Evolutionary conservation across 2,329 filamentous ascomycete genomes (phyloP).

Genomic region (Monosporascus sp.): DNA sequence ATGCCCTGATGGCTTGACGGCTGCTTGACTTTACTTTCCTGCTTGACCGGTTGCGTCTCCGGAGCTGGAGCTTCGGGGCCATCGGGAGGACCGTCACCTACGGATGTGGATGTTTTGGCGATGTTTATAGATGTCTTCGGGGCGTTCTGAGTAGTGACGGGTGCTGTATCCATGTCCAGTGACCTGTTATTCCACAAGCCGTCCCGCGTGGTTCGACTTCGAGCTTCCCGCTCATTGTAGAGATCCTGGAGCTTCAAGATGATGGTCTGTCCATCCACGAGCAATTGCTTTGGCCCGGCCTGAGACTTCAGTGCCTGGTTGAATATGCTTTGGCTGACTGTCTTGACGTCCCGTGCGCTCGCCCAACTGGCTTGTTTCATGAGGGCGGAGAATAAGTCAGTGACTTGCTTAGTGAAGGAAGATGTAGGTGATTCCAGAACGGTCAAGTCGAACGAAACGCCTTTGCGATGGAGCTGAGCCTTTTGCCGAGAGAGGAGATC

Average conservation of each 20-base stretch:
- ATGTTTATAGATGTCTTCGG: neutral
- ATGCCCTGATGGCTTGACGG: neutral
- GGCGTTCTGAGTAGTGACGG: neutral
- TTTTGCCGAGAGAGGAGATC: conserved; percentile 16
- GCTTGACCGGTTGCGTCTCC: neutral
- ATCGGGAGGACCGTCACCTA: neutral
- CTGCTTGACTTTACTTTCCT: neutral
- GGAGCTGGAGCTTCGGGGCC: neutral
- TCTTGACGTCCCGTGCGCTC: conserved; percentile 57
- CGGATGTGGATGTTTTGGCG: neutral
- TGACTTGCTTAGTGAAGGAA: conserved; percentile 19
- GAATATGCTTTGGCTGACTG: conserved; percentile 47
- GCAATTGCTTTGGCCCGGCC: neutral
- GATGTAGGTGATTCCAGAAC: conserved; percentile 2
- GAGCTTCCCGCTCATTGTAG: conserved; percentile 2
- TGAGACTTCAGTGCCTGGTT: conserved; percentile 20
- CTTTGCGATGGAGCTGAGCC: conserved; percentile 24
- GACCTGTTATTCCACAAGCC: neutral
- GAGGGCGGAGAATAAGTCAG: conserved; percentile 33
- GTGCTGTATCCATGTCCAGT: neutral
- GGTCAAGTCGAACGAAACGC: neutral
- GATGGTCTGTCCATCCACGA: conserved; percentile 3
- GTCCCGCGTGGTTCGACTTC: neutral
- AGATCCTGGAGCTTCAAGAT: conserved; percentile 5
- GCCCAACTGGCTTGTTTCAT: conserved; percentile 48